Evolutionary conservation across 176 grass and related monocot genomes (phyloP), one percentile per base, ranked within the genome.

Genomic region (Saccharum officinarum): DNA sequence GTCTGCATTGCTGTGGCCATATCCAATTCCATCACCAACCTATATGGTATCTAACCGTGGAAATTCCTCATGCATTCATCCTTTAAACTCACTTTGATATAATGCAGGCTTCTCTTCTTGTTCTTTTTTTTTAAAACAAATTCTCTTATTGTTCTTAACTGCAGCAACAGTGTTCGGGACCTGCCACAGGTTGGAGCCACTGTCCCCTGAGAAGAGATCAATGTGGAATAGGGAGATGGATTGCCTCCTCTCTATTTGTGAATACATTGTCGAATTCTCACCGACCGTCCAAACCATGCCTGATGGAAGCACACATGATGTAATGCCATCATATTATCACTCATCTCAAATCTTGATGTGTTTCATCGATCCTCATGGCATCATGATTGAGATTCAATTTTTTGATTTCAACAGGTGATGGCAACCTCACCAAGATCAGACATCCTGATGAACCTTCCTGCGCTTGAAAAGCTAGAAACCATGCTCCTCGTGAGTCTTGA

Each of bases 221-320:
- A 96, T 95, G 97, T 98, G 97, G 97, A 93, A 92, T 78, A 68
- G 97, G 79, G 97, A 98, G 91, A 98, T 98, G 91, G 93, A 96
- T 63, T 98, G 93, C 85, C 92, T 98, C 81, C 88, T 95, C 59
- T 98, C 97, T 16, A 88, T 98, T 25, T 98, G 93, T n/a, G 93
- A 96, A 72, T 94, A 90, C 88, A 98, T 98, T 14, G 84, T 98
- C 5, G 84, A 96, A 18, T 93, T 95, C 80, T 87, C 88, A n/a
- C 96, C 96, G 0, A 75, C 86, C 14, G 82, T 86, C 15, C 93
- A 95, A 87, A 87, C 76, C 34, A 90, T 93, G 84, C 96, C 91
- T 2, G 93, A 95, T 62, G 96, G 96, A 64, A 91, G 87, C 75
- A 87, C 75, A 16, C 89, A 95, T 17, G 93, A 95, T 84, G 97